Base-by-base conservation (phyloP, 2,329 filamentous ascomycete genomes). In the Colletotrichum eleusines region DNA sequence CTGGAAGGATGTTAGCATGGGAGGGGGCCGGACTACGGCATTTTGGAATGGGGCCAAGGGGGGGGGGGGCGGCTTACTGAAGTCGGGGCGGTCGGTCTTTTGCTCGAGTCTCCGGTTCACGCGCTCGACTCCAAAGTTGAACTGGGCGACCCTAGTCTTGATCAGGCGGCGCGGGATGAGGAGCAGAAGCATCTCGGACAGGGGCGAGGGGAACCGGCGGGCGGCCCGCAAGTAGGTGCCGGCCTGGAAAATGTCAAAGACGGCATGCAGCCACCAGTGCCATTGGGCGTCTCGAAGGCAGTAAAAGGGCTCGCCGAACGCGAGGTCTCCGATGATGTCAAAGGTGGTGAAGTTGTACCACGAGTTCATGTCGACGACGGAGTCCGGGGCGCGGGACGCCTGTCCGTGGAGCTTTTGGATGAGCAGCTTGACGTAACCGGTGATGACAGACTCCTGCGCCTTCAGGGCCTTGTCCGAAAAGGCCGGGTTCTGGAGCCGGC, bases 341-440 rank as follows among this genome's bases (percentile, higher is more conserved):
- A 80, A 80, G 0, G 78, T 78, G 12, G 74, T 71, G 33, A 65
- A 78, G 63, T 75, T 76, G 71, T 74, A 78, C 77, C 74, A 79
- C 40, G 68, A 62, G 2, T 73, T 74, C 38, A 79, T 74, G 53
- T 80, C 74, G 16, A 72, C 66, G n/a, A 58, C 12, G 20, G 53
- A 44, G 40, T 75, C 35, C 5, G 55, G 35, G 35, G 69, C 59
- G 5, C 61, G 28, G 26, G 60, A 65, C 2, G 46, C 63, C 23
- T 67, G 57, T 18, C 75, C 69, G 46, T 69, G 50, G n/a, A 78
- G 59, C 9, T 65, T 62, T 8, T 73, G 38, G 40, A 78, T 67
- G n/a, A 80, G 70, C 9, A 76, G 61, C 26, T 79, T 70, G 23
- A 79, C 72, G 51, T 80, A 77, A 2, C 65, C 58, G 12, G 46